Conservation (phyloP, 2,329 filamentous ascomycete genomes). For the Cladosporium sp. region DNA sequence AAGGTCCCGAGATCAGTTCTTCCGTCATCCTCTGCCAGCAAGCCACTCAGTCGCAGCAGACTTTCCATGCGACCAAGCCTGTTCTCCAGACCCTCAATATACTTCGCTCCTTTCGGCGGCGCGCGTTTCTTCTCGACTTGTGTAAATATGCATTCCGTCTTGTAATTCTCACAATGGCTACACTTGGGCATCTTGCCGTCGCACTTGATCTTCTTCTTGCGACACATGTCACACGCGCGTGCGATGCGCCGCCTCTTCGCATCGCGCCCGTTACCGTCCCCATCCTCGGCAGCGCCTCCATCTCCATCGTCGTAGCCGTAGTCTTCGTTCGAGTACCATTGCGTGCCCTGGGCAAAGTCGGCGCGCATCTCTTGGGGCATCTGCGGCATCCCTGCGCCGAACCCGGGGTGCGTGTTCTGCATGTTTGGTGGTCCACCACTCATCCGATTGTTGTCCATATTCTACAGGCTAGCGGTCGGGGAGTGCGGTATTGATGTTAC, state of each 20-base stretch:
- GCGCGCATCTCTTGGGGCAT: constrained; percentile 6
- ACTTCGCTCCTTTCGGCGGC: constrained; percentile 96
- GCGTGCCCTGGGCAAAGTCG: constrained; percentile 5
- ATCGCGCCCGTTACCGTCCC: constrained; percentile 47
- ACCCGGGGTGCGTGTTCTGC: not conserved
- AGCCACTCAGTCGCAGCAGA: constrained; percentile 76
- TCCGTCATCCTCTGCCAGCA: constrained; percentile 81
- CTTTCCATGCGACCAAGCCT: constrained; percentile 94
- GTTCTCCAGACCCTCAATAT: constrained; percentile 95
- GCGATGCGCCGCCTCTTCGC: constrained; percentile 86
- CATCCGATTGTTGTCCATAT: not conserved
- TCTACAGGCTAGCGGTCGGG: no score
- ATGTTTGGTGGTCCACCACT: not conserved
- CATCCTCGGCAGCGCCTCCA: constrained; percentile 16
- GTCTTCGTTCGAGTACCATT: constrained; percentile 22
- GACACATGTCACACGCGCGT: constrained; percentile 90
- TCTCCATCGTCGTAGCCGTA: constrained; percentile 22
- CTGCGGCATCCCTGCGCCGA: constrained; percentile 4
- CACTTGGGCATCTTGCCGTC: constrained; percentile 94
- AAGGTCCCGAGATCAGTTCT: constrained; percentile 83
- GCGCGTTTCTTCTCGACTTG: constrained; percentile 98
- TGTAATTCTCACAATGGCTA: constrained; percentile 95
- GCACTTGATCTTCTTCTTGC: constrained; percentile 96
- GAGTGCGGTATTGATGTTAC: no score
- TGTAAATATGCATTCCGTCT: constrained; percentile 95